phyloP scores from a whole-genome alignment of 805 yeast species.

The Wickerhamiella hasegawae region DNA sequence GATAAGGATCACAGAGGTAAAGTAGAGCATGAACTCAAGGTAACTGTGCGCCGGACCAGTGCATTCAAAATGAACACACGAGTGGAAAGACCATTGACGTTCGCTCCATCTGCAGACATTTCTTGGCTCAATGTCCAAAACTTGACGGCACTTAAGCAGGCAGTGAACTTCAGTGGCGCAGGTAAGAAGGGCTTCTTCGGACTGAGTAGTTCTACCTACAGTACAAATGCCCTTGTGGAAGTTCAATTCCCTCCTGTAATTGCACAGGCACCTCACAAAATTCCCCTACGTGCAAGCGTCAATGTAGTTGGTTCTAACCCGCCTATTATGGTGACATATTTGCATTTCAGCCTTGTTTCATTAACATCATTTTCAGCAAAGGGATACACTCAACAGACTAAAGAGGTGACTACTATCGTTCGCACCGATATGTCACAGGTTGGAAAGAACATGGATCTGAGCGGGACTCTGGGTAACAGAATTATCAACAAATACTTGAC shows the following conservation, averaged over 20 bases:
- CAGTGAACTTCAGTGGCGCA: too few species aligned
- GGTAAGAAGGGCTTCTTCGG: not conserved
- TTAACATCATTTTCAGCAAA: not conserved
- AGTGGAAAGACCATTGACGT: conserved; percentile 3
- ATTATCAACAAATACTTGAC: not conserved
- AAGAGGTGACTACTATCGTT: not conserved
- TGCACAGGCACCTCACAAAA: not conserved
- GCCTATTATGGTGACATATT: not conserved
- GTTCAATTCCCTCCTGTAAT: not conserved
- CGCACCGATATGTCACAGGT: not conserved
- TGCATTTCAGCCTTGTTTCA: not conserved
- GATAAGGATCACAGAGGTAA: conserved; percentile 1
- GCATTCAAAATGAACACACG: conserved; percentile 4
- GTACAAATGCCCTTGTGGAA: not conserved
- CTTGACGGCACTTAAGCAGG: too few species aligned
- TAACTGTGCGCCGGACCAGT: conserved; percentile 3
- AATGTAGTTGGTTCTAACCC: not conserved
- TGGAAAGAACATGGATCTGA: not conserved
- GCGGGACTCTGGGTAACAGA: not conserved
- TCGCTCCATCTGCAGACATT: not conserved
- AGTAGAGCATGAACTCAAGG: conserved; percentile 4
- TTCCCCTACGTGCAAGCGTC: not conserved
- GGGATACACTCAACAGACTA: not conserved
- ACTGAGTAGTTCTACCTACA: not conserved
- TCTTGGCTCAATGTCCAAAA: too few species aligned